These are phyloP conservation scores for Bromus sterilis DNA, from an alignment of 176 grass and related monocot species.

Conservation along the genomic window DNA sequence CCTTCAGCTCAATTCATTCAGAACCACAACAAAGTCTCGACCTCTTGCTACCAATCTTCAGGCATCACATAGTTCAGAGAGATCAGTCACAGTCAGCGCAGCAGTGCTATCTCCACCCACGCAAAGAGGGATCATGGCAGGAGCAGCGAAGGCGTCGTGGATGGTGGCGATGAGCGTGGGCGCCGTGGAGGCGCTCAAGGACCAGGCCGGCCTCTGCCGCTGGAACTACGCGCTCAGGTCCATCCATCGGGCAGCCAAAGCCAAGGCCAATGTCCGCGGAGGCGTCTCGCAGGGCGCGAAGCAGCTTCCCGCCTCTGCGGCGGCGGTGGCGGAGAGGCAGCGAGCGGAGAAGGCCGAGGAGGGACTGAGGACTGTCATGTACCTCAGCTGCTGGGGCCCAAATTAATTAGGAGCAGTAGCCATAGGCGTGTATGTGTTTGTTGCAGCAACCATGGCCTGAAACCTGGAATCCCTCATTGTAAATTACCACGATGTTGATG, in stretches of 20 bases:
- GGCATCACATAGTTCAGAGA: not conserved
- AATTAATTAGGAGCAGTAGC: not conserved
- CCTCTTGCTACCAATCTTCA: not conserved
- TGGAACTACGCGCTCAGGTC: conserved; percentile 56
- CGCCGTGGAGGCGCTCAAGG: conserved; percentile 60
- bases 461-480: not conserved
- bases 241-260: not conserved
- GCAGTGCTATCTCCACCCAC: not conserved
- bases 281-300: rapidly evolving
- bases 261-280: not conserved
- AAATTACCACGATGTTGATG: not conserved
- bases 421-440: too few species aligned
- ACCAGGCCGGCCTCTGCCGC: conserved; percentile 38
- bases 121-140: not conserved
- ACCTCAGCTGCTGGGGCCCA: not conserved
- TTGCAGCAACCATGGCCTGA: not conserved
- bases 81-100: too few species aligned
- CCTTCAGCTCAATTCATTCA: not conserved
- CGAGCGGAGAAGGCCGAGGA: not conserved
- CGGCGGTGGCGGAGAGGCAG: not conserved
- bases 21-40: too few species aligned
- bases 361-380: not conserved
- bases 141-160: conserved; percentile 41
- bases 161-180: conserved; percentile 48
- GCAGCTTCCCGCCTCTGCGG: not conserved